Base-by-base conservation (phyloP, 495 filamentous ascomycete genomes). In the Lepidopterella palustris region DNA sequence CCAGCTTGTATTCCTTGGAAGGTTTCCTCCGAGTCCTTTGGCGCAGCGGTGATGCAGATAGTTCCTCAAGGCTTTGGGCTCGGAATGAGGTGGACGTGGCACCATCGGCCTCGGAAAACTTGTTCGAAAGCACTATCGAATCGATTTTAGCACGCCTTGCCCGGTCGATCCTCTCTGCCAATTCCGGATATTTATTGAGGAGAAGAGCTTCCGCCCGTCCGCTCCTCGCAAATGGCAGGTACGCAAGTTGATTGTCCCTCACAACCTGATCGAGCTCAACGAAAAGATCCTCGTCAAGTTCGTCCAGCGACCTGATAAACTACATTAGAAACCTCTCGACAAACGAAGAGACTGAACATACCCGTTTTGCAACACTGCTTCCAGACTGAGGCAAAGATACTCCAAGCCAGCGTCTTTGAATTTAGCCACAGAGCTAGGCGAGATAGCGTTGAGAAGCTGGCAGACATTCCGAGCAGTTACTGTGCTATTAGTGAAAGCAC, bases 341-440 rank as follows among this genome's bases (percentile, higher is more conserved):
- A 20, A 25, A 40, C 11, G 25, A 45, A 25, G n/a, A 29, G 53
- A 55, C 45, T 29, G 35, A 24, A 72, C 74, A 66, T 78, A 85
- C 78, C 88, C 86, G 61, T 95, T 95, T 67, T 95, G 86, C 39
- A 98, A 82, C 79, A 97, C 86, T 3, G 83, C 83, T 68, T 97
- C 92, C 35, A 97, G 76, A 66, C 95, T 92, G 32, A 96, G 73
- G 63, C 90, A 97, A 27, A 96, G 82, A 71, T 97, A 97, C 72
- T 96, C 89, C 59, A 97, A 71, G 2, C 86, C 87, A 32, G 86
- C 87, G 67, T 96, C 81, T 71, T 95, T 96, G 71, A 98, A 96
- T 57, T 88, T 85, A 0, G 80, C 85, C 26, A 95, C 82, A 4
- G 83, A 87, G 70, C 85, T 92, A 0, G 90, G 88, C 47, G 87